These are phyloP conservation scores for Epichloe scottii DNA, from an alignment of 2,329 filamentous ascomycete genomes.

Conservation along the genomic window DNA sequence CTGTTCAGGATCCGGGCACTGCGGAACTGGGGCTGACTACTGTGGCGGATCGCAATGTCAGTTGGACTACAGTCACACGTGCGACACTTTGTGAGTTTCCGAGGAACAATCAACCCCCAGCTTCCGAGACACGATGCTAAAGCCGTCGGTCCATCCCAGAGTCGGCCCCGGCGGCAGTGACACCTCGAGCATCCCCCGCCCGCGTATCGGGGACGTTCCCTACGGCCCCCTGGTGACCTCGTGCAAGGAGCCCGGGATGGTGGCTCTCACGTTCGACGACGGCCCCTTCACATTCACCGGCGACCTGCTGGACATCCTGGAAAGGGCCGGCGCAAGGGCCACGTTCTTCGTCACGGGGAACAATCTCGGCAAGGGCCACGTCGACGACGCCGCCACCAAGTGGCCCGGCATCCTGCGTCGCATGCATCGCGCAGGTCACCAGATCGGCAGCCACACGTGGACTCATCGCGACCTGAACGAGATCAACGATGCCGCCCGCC, in stretches of 20 bases:
- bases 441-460: conserved; percentile 35
- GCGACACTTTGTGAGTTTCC: conserved; percentile 28
- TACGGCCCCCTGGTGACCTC: conserved; percentile 23
- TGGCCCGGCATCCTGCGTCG: conserved; percentile 27
- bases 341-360: conserved; percentile 32
- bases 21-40: conserved; percentile 22
- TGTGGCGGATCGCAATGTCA: conserved; percentile 27
- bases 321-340: conserved; percentile 19
- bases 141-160: too few species aligned
- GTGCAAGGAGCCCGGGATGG: conserved; percentile 21
- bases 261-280: conserved; percentile 36
- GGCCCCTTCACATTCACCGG: conserved; percentile 31
- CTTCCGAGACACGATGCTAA: too few species aligned
- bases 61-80: conserved; percentile 26
- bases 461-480: conserved; percentile 30
- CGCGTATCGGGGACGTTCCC: conserved; percentile 21
- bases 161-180: conserved; percentile 15
- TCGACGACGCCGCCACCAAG: conserved; percentile 22
- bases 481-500: conserved; percentile 20
- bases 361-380: conserved; percentile 27
- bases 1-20: conserved; percentile 25
- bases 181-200: conserved; percentile 20
- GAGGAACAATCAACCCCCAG: too few species aligned
- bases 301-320: conserved; percentile 26
- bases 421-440: conserved; percentile 30